Evolutionary conservation across 306 rosid genomes (phyloP), one percentile per base, ranked within the genome.

Genomic region (Prosopis cineraria): DNA sequence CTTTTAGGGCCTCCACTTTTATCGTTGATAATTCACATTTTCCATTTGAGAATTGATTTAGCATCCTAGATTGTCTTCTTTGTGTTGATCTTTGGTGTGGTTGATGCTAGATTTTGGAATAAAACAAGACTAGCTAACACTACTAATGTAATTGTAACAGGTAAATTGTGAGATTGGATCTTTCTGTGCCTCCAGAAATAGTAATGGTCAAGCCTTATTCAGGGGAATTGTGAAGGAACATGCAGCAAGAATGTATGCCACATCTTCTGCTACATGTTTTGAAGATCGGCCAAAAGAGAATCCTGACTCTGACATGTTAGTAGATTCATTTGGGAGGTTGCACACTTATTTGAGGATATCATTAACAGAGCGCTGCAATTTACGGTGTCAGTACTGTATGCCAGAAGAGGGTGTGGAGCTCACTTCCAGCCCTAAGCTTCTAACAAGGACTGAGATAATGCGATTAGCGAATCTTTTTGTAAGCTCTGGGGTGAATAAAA

Each of bases 291-390:
- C 76, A 11, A 88, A 84, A 70, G 85, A 88, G 9, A 88, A 78
- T 67, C 69, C 82, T 62, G 74, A 70, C 72, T 94, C 98, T 22
- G 89, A 92, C 79, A 92, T 95, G 97, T 78, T 95, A 69, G 62
- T 92, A n/a, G 98, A 95, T 81, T 92, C 98, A 39, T 95, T 95
- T 74, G 97, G 98, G 80, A 90, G 98, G 90, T 63, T 83, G 30
- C 98, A 95, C 79, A 92, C 92, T 40, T 95, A 92, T 85, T 81
- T 94, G 87, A 95, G 98, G 82, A 92, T 95, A 82, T 95, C 98
- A 11, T 76, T 95, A 80, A 95, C 97, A 1, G 98, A 95, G 75
- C 91, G 97, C 10, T 95, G 98, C 87, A 95, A 95, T 82, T 84
- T 94, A 81, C 84, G 97, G 70, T 94, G 98, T 75, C 93, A 92